These are phyloP conservation scores for Cyclaneusma minus DNA, from an alignment of 2,329 filamentous ascomycete species.

Conservation along the genomic window DNA sequence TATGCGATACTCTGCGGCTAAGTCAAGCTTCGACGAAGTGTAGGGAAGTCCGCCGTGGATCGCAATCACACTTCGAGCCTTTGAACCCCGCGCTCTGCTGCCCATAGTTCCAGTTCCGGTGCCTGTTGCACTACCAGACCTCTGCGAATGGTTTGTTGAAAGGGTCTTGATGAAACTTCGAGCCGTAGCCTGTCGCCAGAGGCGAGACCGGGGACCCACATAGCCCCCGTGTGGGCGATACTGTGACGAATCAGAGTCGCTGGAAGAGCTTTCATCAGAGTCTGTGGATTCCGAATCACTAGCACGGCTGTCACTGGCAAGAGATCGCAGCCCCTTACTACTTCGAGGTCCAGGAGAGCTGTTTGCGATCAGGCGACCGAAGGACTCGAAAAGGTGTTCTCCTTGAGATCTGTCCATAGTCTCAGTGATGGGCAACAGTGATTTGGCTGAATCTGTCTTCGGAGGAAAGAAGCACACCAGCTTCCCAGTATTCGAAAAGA, in stretches of 20 bases:
- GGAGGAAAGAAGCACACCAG: constrained; percentile 55
- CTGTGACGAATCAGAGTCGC: constrained; percentile 19
- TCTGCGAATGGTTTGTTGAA: constrained; percentile 17
- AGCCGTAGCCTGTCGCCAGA: constrained; percentile 13
- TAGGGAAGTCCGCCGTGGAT: constrained; percentile 55
- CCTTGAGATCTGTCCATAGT: constrained; percentile 27
- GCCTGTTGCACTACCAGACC: constrained; percentile 36
- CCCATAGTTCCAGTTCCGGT: constrained; percentile 30
- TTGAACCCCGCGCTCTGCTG: constrained; percentile 14
- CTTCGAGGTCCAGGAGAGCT: constrained; percentile 29
- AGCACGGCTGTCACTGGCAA: constrained; percentile 20
- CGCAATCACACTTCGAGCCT: constrained; percentile 53
- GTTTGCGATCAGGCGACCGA: constrained; percentile 38
- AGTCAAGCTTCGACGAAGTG: constrained; percentile 61
- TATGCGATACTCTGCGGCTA: constrained; percentile 69
- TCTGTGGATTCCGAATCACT: constrained; percentile 21
- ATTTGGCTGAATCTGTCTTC: constrained; percentile 39
- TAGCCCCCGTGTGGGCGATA: constrained; percentile 11
- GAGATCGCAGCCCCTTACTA: constrained; percentile 17
- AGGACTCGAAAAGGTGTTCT: constrained; percentile 44
- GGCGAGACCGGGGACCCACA: constrained; percentile 13
- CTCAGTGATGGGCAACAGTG: constrained; percentile 28
- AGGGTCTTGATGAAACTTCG: constrained; percentile 12
- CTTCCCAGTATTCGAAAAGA: constrained; percentile 45
- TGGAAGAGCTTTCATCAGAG: constrained; percentile 15